Base-by-base conservation (phyloP, 345 rosid genomes). In the Limnanthes douglasii region DNA sequence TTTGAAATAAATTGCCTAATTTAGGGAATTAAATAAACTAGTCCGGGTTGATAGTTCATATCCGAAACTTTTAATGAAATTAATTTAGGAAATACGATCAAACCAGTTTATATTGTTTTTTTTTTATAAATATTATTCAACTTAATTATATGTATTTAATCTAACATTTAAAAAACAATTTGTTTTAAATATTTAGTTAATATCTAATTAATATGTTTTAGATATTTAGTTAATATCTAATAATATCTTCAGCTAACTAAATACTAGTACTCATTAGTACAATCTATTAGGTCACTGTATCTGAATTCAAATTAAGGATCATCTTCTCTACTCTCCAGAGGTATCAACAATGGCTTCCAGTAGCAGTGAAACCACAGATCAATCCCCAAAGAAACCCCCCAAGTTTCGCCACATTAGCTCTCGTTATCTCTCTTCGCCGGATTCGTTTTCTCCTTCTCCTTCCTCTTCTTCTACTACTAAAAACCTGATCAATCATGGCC, bases 341-440 rank as follows among this genome's bases (percentile, higher is more conserved):
- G 31, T 46, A 39, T 11, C 7, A 43, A 51, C 46, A 36, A 78
- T 69, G 90, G 72, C 62, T 26, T 62, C 58, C 41, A 33, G 18
- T n/a, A 63, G 50, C 14, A 41, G 31, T 37, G 67, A 61, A 22
- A 11, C 29, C 11, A 8, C 41, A 53, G 31, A 21, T 47, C 31
- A 74, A 66, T 45, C 54, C 64, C 15, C 48, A 62, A 50, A 65
- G 59, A 34, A 46, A n/a, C n/a, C n/a, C n/a, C n/a, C 57, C 11
- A 77, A 58, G 49, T 60, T 77, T 23, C 67, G 84, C 1, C 71
- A 62, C 51, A 76, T 77, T 9, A 48, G 74, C 49, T 86, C 96
- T 1, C 69, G 83, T 18, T 80, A 62, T 45, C 71, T 80, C 29
- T n/a, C n/a, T n/a, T n/a, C n/a, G n/a, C n/a, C n/a, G n/a, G n/a